Evolutionary conservation across 2,329 filamentous ascomycete species (phyloP).

Genomic region (Byssochlamys sp.): DNA sequence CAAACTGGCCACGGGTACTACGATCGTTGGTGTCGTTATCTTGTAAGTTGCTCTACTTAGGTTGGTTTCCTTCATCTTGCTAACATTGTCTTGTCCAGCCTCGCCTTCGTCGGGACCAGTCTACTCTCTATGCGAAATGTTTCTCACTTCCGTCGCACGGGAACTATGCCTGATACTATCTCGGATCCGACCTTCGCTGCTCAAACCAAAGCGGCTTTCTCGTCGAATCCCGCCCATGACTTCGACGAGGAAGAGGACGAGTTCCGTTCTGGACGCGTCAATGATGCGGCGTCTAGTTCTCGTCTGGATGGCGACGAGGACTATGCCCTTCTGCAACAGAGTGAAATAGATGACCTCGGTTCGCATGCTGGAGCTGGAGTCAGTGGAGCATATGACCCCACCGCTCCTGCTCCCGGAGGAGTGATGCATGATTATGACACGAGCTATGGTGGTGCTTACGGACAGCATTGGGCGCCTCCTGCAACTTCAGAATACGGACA

Average conservation of each 20-base stretch:
- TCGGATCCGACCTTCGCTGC: slow-evolving; percentile 40
- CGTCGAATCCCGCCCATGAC: slow-evolving; percentile 37
- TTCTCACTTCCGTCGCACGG: slow-evolving; percentile 48
- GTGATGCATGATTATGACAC: slow-evolving; percentile 35
- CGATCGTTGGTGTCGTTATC: slow-evolving; percentile 48
- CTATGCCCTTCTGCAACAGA: slow-evolving; percentile 43
- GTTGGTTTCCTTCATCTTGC: background rate
- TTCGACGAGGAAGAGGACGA: slow-evolving; percentile 38
- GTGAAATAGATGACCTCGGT: slow-evolving; percentile 35
- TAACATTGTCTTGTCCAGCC: slow-evolving; percentile 21
- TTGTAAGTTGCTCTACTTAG: slow-evolving; percentile 35
- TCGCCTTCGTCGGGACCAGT: slow-evolving; percentile 46
- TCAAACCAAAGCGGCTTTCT: slow-evolving; percentile 40
- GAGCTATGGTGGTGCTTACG: slow-evolving; percentile 33
- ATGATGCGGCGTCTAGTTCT: slow-evolving; percentile 31
- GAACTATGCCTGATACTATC: slow-evolving; percentile 41
- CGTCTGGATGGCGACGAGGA: slow-evolving; percentile 40
- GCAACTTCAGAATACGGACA: slow-evolving; percentile 9
- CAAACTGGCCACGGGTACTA: slow-evolving; percentile 46
- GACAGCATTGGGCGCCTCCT: slow-evolving; percentile 19
- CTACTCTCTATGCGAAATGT: slow-evolving; percentile 47
- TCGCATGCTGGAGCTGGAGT: slow-evolving; percentile 25
- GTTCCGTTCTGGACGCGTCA: slow-evolving; percentile 31
- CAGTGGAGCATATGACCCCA: slow-evolving; percentile 33
- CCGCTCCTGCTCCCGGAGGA: slow-evolving; percentile 18